phyloP scores from a whole-genome alignment of 2,329 filamentous ascomycete genomes.

The Fusarium luffae region DNA sequence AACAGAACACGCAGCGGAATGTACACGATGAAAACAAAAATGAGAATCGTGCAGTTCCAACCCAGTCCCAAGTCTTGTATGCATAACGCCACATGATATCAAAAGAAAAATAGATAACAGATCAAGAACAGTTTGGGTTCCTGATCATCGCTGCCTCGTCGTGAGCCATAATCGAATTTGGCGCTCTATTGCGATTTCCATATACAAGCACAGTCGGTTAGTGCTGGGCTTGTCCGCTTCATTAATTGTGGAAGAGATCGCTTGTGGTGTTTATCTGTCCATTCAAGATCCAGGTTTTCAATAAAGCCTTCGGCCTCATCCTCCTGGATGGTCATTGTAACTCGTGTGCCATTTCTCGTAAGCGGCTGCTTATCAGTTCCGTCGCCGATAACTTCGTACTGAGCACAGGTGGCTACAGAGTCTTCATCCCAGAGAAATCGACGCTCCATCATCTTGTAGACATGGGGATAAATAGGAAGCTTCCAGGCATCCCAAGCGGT shows the following conservation, averaged over 20 bases:
- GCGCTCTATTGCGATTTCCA: slow-evolving; percentile 60
- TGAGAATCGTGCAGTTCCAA: slow-evolving; percentile 10
- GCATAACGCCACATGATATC: slow-evolving; percentile 26
- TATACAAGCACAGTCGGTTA: slow-evolving; percentile 65
- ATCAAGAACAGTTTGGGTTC: background rate
- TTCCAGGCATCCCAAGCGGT: slow-evolving; percentile 11
- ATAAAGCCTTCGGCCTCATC: slow-evolving; percentile 9
- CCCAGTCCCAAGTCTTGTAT: slow-evolving; percentile 21
- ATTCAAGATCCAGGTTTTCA: background rate
- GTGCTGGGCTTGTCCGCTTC: slow-evolving; percentile 46
- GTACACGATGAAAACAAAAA: slow-evolving; percentile 17
- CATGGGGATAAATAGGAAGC: slow-evolving; percentile 58
- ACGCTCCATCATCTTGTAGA: slow-evolving; percentile 67
- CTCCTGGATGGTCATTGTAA: slow-evolving; percentile 60
- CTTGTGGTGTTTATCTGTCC: background rate
- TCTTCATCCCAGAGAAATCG: slow-evolving; percentile 52
- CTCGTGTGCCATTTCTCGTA: slow-evolving; percentile 50
- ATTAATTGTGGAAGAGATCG: slow-evolving; percentile 31
- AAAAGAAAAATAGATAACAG: slow-evolving; percentile 5
- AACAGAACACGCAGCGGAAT: slow-evolving; percentile 22
- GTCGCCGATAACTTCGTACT: slow-evolving; percentile 58
- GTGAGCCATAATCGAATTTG: background rate
- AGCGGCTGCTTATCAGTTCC: slow-evolving; percentile 39
- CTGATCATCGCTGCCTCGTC: background rate
- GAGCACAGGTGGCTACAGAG: slow-evolving; percentile 58